Evolutionary conservation across 2,329 filamentous ascomycete genomes (phyloP).

Genomic region (Sclerotinia minor): DNA sequence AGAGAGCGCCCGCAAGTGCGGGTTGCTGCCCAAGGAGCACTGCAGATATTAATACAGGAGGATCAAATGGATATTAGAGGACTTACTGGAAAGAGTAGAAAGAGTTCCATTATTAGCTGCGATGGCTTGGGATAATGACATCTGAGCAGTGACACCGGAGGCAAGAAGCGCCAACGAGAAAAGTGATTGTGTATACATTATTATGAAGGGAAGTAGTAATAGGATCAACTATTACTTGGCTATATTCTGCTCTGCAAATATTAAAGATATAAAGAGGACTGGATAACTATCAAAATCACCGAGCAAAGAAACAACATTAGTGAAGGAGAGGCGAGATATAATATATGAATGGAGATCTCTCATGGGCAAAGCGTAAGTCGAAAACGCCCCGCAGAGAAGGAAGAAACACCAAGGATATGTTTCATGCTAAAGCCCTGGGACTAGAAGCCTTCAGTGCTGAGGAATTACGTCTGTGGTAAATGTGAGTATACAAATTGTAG

Average conservation of each 20-base stretch:
- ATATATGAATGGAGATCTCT: neutral
- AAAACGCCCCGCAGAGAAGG: conserved; percentile 9
- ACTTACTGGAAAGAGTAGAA: conserved; percentile 20
- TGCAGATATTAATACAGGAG: neutral
- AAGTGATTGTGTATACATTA: conserved; percentile 21
- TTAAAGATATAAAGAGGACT: neutral
- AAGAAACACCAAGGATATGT: neutral
- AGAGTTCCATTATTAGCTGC: conserved; percentile 10
- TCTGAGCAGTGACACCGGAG: conserved; percentile 6
- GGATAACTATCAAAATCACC: conserved; percentile 18
- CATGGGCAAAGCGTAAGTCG: conserved; percentile 5
- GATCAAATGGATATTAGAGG: neutral
- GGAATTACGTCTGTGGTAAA: neutral
- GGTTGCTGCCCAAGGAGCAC: conserved; percentile 24
- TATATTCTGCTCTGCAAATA: conserved; percentile 23
- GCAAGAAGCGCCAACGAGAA: conserved; percentile 11
- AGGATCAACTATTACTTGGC: conserved; percentile 20
- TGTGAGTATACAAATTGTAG: neutral
- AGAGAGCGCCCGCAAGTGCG: conserved; percentile 8
- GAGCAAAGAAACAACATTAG: neutral
- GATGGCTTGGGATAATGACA: conserved; percentile 12
- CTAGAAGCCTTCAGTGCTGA: neutral
- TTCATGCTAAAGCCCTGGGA: neutral
- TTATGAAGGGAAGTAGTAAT: conserved; percentile 17
- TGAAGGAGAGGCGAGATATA: conserved; percentile 8